Evolutionary conservation across 2,329 filamentous ascomycete genomes (phyloP), one percentile per base, ranked within the genome.

Genomic region (Alternaria incomplexa): DNA sequence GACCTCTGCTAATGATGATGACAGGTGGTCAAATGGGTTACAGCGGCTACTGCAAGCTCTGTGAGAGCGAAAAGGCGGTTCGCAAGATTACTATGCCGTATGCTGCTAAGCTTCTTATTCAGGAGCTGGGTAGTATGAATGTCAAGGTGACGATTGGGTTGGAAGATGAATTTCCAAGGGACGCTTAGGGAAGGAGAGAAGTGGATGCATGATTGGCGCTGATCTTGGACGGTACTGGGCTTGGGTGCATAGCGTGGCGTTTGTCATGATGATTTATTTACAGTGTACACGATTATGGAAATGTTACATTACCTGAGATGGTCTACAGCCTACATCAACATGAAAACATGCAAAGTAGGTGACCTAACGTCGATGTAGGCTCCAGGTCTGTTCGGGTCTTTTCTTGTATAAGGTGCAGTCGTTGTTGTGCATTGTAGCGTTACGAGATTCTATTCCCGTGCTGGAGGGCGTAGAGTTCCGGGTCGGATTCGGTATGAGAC

Each of bases 81-180:
- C 91, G 93, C 15, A 91, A 91, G 80, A 97, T 99, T 91, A 95
- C 91, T 32, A 96, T 99, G 87, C 96, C 96, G 32, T 99, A 99
- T 81, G 96, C 96, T 17, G 96, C 96, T 1, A 98, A 99, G 86
- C 83, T 99, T 77, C 83, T 99, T 59, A 93, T 98, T 52, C 96
- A 99, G 83, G 96, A 99, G 83, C 82, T 99, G 74, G 90, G 97
- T 76, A 97, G 93, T 80, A 99, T 99, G 96, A 99, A 99, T 80
- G 93, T 99, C n/a, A 92, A 94, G 65, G 95, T 97, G 63, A 87
- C 92, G 61, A 84, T 99, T 81, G 92, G 95, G 83, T 82, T 99
- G 69, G 93, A 93, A 74, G 96, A 99, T 77, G 93, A 98, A 82
- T 99, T 99, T 80, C 93, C 93, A 6, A 63, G 66, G 22, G 66